These are phyloP conservation scores for Elongisporangium prolatum DNA, from an alignment of 352 stramenopile genomes.

Conservation along the genomic window DNA sequence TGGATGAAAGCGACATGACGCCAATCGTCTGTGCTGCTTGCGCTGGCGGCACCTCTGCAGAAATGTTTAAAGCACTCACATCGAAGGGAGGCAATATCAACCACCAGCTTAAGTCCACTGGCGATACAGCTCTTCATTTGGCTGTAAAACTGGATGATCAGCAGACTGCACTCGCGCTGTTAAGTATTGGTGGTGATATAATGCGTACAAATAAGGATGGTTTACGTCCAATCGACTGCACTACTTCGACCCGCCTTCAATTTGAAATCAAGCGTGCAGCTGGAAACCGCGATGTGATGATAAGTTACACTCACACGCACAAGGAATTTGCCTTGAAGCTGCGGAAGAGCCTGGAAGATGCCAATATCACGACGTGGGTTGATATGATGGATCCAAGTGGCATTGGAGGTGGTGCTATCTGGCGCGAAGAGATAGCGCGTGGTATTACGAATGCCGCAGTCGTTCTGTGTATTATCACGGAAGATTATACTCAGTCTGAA, in stretches of 20 bases:
- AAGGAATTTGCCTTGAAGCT: constrained; percentile 61
- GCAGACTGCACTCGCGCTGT: constrained; percentile 58
- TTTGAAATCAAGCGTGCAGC: constrained; percentile 70
- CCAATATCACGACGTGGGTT: constrained; percentile 63
- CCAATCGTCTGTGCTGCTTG: constrained; percentile 71
- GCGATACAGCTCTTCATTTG: constrained; percentile 72
- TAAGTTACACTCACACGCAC: constrained; percentile 70
- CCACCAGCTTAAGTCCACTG: constrained; percentile 53
- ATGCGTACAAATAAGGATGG: constrained; percentile 69
- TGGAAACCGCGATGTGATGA: constrained; percentile 66
- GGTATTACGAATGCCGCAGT: constrained; percentile 56
- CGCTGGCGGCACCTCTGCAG: constrained; percentile 48
- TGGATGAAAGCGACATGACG: constrained; percentile 74
- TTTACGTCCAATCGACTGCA: constrained; percentile 57
- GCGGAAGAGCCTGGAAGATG: constrained; percentile 46
- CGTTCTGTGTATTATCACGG: constrained; percentile 51
- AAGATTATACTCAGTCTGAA: constrained; percentile 53
- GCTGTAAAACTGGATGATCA: constrained; percentile 79
- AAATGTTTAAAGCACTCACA: constrained; percentile 76
- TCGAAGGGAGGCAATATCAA: constrained; percentile 67
- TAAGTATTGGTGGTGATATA: constrained; percentile 72
- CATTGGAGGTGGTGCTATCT: constrained; percentile 54
- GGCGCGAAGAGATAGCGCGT: constrained; percentile 63
- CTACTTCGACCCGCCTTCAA: constrained; percentile 54
- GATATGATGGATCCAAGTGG: constrained; percentile 64